Conservation (phyloP, 2,329 filamentous ascomycete genomes). For the Paradendryphiella salina region DNA sequence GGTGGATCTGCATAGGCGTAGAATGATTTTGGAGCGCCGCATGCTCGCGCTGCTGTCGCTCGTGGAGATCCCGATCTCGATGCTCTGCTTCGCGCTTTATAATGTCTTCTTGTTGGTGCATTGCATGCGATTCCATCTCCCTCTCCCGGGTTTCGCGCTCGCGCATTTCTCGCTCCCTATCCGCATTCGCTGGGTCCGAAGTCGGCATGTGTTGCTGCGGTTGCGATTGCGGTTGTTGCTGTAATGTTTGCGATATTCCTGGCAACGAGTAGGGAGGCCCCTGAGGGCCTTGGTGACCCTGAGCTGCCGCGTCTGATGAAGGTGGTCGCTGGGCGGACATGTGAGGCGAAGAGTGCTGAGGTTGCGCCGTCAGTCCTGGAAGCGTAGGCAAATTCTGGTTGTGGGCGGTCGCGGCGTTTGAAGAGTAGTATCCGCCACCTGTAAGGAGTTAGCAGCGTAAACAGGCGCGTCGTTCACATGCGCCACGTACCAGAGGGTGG, state of each 20-base stretch:
- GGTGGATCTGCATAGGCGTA: slow-evolving; percentile 87
- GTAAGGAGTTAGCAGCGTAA: slow-evolving; percentile 21
- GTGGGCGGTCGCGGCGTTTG: slow-evolving; percentile 40
- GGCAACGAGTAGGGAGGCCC: slow-evolving; percentile 51
- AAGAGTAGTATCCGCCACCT: slow-evolving; percentile 49
- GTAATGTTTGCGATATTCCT: slow-evolving; percentile 51
- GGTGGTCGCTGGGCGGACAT: slow-evolving; percentile 43
- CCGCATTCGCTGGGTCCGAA: slow-evolving; percentile 43
- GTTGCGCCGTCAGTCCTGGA: slow-evolving; percentile 50
- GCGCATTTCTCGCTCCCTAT: slow-evolving; percentile 55
- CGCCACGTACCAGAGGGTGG: slow-evolving; percentile 45
- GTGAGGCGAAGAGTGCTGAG: slow-evolving; percentile 49
- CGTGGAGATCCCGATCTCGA: slow-evolving; percentile 60
- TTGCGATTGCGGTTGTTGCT: slow-evolving; percentile 28
- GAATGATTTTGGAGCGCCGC: slow-evolving; percentile 83
- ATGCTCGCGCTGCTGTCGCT: slow-evolving; percentile 64
- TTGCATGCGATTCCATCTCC: slow-evolving; percentile 56
- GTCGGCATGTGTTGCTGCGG: slow-evolving; percentile 40
- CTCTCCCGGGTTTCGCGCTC: slow-evolving; percentile 51
- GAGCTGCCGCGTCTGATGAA: slow-evolving; percentile 45
- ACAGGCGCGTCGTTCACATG: slow-evolving; percentile 9
- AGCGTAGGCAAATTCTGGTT: slow-evolving; percentile 52
- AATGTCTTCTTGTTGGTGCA: slow-evolving; percentile 59
- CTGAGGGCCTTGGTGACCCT: slow-evolving; percentile 40
- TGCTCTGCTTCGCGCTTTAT: slow-evolving; percentile 51